Evolutionary conservation across 75 land plant species (phyloP).

Genomic region (Picea glauca): DNA sequence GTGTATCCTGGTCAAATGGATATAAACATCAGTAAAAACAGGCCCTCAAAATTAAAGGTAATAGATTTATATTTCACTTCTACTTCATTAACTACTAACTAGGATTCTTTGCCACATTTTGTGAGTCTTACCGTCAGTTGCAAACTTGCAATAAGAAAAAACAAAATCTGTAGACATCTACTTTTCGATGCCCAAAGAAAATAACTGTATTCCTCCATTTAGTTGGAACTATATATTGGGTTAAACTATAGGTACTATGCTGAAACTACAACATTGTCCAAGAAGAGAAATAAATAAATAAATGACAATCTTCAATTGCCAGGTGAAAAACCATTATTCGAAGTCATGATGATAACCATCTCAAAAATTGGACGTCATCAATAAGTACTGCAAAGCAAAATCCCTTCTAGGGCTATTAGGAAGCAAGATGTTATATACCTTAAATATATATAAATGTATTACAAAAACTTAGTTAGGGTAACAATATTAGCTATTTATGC

Average conservation of each 20-base stretch:
- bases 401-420: too few relatives aligned
- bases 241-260: background rate
- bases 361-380: too few relatives aligned
- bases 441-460: too few relatives aligned
- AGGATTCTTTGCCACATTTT: background rate
- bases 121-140: background rate
- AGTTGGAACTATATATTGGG: background rate
- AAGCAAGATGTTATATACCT: too few relatives aligned
- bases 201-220: background rate
- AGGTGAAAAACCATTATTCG: background rate
- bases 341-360: constrained; percentile 4
- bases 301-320: background rate
- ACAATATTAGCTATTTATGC: too few relatives aligned
- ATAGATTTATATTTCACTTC: background rate
- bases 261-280: background rate
- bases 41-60: background rate
- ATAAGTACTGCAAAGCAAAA: too few relatives aligned
- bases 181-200: background rate
- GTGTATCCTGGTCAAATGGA: constrained; percentile 74
- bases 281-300: background rate
- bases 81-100: background rate
- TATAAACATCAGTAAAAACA: background rate
- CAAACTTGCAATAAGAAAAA: background rate
- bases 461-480: too few relatives aligned
- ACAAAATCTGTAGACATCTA: background rate